Conservation (phyloP, 2,329 filamentous ascomycete genomes). For the Colletotrichum limetticola region DNA sequence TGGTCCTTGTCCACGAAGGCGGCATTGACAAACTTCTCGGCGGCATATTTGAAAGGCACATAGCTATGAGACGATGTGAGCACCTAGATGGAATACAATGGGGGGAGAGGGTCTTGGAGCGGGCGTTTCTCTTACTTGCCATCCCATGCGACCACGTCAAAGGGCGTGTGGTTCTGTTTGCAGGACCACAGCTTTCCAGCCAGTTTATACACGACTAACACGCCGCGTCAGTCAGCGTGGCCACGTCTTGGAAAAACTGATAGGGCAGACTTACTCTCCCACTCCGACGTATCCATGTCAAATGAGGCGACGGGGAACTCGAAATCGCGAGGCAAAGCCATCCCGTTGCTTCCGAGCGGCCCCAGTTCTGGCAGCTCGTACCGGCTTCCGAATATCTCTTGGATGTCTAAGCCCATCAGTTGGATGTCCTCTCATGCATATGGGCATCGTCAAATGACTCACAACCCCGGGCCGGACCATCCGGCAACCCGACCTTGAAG, state of each 20-base stretch:
- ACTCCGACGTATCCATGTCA: constrained; percentile 46
- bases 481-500: constrained; percentile 66
- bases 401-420: constrained; percentile 54
- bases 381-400: constrained; percentile 72
- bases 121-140: constrained; percentile 63
- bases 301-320: constrained; percentile 66
- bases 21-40: constrained; percentile 65
- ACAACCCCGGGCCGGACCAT: constrained; percentile 67
- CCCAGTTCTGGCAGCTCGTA: constrained; percentile 74
- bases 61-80: constrained; percentile 26
- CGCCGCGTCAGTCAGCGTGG: neutral
- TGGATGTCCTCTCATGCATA: neutral
- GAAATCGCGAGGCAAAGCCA: constrained; percentile 74
- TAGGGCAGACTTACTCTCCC: constrained; percentile 35
- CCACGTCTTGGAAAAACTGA: neutral
- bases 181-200: constrained; percentile 68
- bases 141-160: constrained; percentile 76
- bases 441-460: constrained; percentile 6
- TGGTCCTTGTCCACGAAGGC: constrained; percentile 70
- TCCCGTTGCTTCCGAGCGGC: constrained; percentile 70
- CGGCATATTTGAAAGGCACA: constrained; percentile 59
- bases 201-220: constrained; percentile 65
- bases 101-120: constrained; percentile 47
- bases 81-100: neutral
- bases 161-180: constrained; percentile 70